phyloP scores from a whole-genome alignment of 2,329 filamentous ascomycete genomes.

The Westerdykella ornata region DNA sequence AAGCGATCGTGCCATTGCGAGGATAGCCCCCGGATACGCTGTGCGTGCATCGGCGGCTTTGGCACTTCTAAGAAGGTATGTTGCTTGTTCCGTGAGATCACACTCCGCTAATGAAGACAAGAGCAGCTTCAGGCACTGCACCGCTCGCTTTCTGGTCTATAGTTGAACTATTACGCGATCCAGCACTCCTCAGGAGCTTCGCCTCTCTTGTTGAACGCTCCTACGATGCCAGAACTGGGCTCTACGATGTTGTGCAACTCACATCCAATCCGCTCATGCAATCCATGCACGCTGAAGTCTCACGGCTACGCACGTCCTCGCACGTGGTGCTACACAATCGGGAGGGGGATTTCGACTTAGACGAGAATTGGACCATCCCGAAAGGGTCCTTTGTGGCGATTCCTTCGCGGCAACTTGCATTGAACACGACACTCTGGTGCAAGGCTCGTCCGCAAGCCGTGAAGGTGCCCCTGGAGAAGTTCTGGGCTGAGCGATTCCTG shows the following conservation, averaged over 20 bases:
- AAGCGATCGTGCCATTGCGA: constrained; percentile 10
- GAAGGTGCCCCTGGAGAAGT: constrained; percentile 18
- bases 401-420: constrained; percentile 21
- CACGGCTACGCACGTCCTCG: constrained; percentile 16
- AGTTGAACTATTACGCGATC: constrained; percentile 19
- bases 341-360: constrained; percentile 13
- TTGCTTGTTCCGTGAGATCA: not conserved
- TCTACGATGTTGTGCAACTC: constrained; percentile 15
- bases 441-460: constrained; percentile 12
- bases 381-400: constrained; percentile 12
- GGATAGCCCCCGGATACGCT: constrained; percentile 6
- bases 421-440: constrained; percentile 21
- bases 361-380: constrained; percentile 17
- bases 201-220: constrained; percentile 8
- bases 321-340: constrained; percentile 9
- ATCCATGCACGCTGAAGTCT: constrained; percentile 22
- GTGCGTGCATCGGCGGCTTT: constrained; percentile 17
- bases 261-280: constrained; percentile 15
- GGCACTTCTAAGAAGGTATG: constrained; percentile 22
- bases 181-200: constrained; percentile 14
- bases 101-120: constrained; percentile 7
- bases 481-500: constrained; percentile 25
- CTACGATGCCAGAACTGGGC: constrained; percentile 4
- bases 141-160: constrained; percentile 21
- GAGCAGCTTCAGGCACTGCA: constrained; percentile 12